Conservation (phyloP, 129 eudicot genomes). For the Flaveria linearis region DNA sequence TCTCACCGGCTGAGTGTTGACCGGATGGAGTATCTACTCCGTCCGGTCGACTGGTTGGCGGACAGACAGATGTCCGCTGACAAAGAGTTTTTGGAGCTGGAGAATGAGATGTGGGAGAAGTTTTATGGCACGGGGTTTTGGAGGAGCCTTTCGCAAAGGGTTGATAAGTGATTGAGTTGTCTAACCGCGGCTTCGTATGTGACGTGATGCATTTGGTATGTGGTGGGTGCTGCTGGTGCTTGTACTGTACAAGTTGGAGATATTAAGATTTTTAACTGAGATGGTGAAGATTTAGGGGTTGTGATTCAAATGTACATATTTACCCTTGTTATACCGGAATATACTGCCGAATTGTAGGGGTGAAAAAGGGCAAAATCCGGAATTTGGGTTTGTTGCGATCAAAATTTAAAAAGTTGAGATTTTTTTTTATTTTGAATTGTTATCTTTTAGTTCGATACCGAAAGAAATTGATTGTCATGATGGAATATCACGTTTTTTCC, state of each 20-base stretch:
- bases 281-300: neutral
- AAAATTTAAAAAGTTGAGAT: neutral
- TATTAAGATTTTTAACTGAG: neutral
- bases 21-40: neutral
- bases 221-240: conserved; percentile 10
- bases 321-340: conserved; percentile 15
- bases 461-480: neutral
- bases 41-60: conserved; percentile 20
- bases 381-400: conserved; percentile 25
- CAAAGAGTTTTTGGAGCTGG: conserved; percentile 58
- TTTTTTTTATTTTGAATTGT: neutral
- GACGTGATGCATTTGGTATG: too few species aligned
- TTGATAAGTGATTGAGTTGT: conserved; percentile 5
- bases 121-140: conserved; percentile 82
- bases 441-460: neutral
- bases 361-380: conserved; percentile 14
- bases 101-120: conserved; percentile 85
- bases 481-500: neutral
- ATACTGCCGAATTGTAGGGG: conserved; percentile 14
- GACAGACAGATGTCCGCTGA: conserved; percentile 30
- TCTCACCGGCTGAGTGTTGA: conserved; percentile 32
- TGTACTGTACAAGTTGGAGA: conserved; percentile 1
- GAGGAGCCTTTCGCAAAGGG: conserved; percentile 62
- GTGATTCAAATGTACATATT: conserved; percentile 15
- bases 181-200: too few species aligned